phyloP scores from a whole-genome alignment of 2,329 filamentous ascomycete genomes.

The Pseudomassariella vexata region DNA sequence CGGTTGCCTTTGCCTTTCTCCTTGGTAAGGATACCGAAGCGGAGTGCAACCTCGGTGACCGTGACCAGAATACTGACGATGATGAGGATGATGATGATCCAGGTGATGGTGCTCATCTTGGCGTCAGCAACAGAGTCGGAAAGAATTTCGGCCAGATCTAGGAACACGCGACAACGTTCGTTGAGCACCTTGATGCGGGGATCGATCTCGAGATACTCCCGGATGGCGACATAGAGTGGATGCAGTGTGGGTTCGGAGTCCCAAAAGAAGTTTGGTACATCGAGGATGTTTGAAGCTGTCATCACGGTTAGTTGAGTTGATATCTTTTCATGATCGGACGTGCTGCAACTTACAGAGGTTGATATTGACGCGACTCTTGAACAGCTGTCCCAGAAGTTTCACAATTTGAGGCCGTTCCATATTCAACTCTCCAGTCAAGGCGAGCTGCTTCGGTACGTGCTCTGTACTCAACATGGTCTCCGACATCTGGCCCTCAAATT shows the following conservation, averaged over 20 bases:
- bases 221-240: slow-evolving; percentile 87
- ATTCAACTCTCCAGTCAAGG: slow-evolving; percentile 81
- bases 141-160: slow-evolving; percentile 92
- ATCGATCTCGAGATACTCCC: slow-evolving; percentile 97
- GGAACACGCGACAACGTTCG: slow-evolving; percentile 91
- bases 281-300: slow-evolving; percentile 85
- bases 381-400: slow-evolving; percentile 81
- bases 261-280: slow-evolving; percentile 98
- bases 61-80: slow-evolving; percentile 87
- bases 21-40: slow-evolving; percentile 67
- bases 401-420: slow-evolving; percentile 92
- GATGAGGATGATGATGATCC: slow-evolving; percentile 96
- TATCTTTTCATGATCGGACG: not conserved
- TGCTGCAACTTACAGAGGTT: slow-evolving; percentile 75
- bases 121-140: slow-evolving; percentile 87
- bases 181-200: slow-evolving; percentile 94
- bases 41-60: slow-evolving; percentile 77
- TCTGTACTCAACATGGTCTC: slow-evolving; percentile 91
- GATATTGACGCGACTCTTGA: slow-evolving; percentile 92
- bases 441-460: slow-evolving; percentile 82
- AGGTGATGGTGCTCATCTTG: slow-evolving; percentile 94
- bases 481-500: slow-evolving; percentile 95
- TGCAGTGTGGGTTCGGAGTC: slow-evolving; percentile 92
- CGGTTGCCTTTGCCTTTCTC: slow-evolving; percentile 26
- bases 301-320: slow-evolving; percentile 13